Evolutionary conservation across 495 filamentous ascomycete species (phyloP).

Genomic region (Collariella sp.): DNA sequence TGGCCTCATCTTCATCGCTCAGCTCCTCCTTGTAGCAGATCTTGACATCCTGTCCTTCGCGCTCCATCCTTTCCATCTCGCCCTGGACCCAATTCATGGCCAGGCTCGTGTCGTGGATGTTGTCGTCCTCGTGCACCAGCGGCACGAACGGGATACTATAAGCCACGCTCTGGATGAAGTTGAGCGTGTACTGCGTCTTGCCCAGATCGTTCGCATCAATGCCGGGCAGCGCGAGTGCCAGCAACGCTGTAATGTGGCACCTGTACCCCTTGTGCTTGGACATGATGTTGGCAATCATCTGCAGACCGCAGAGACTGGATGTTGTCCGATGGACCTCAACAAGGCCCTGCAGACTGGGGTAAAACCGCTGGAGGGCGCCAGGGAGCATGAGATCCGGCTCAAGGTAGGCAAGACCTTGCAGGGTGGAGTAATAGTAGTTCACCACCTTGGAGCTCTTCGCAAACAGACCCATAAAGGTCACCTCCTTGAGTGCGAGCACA

Average conservation of each 20-base stretch:
- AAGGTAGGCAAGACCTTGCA: constrained; percentile 82
- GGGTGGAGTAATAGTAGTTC: constrained; percentile 78
- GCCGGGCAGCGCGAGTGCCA: constrained; percentile 86
- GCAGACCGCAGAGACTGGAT: constrained; percentile 82
- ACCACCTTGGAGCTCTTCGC: constrained; percentile 87
- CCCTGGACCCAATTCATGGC: constrained; percentile 90
- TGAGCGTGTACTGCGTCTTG: constrained; percentile 88
- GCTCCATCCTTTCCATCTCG: constrained; percentile 89
- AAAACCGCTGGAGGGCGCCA: constrained; percentile 90
- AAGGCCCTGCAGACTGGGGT: constrained; percentile 88
- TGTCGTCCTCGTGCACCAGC: constrained; percentile 59
- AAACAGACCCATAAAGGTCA: constrained; percentile 97
- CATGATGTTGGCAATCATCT: constrained; percentile 83
- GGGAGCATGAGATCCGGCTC: constrained; percentile 90
- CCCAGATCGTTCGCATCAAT: constrained; percentile 97
- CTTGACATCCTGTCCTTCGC: constrained; percentile 70
- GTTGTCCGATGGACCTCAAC: constrained; percentile 97
- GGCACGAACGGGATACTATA: constrained; percentile 91
- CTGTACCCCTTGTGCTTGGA: constrained; percentile 83
- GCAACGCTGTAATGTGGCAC: constrained; percentile 85
- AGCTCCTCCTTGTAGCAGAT: constrained; percentile 80
- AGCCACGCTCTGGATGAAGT: constrained; percentile 88
- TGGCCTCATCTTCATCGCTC: constrained; percentile 75
- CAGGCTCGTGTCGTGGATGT: constrained; percentile 64
- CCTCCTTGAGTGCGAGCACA: constrained; percentile 81